These are phyloP conservation scores for Leccinum broughii DNA, from an alignment of 768 basidiomycete species.

Conservation along the genomic window DNA sequence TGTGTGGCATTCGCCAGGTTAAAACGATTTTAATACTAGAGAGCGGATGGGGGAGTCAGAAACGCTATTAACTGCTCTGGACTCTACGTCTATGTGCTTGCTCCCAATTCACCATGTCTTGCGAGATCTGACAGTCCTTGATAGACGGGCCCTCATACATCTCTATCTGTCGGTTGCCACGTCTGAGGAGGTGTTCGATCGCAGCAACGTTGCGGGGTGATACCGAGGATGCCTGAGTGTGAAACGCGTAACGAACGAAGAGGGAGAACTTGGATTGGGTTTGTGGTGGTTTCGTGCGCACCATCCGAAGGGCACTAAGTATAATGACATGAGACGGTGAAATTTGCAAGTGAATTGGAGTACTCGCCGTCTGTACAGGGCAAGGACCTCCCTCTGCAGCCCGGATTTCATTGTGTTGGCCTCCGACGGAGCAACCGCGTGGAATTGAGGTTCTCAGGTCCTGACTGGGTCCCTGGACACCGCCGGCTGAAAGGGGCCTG, in stretches of 20 bases:
- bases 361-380: conserved; percentile 56
- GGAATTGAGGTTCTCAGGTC: conserved; percentile 6
- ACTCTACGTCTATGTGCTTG: conserved; percentile 23
- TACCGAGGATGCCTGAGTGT: conserved; percentile 55
- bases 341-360: background rate
- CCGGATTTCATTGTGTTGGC: conserved; percentile 40
- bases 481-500: conserved; percentile 13
- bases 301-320: conserved; percentile 78
- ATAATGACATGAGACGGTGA: conserved; percentile 5
- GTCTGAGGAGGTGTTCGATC: conserved; percentile 77
- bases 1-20: conserved; percentile 12
- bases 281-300: conserved; percentile 59
- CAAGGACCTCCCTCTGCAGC: conserved; percentile 52
- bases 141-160: conserved; percentile 66
- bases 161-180: conserved; percentile 65
- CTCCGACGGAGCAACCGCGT: background rate
- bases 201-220: conserved; percentile 66
- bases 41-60: background rate
- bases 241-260: conserved; percentile 70
- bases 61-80: conserved; percentile 14
- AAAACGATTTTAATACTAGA: conserved; percentile 3
- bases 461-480: conserved; percentile 20
- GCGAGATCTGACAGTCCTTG: conserved; percentile 73
- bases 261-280: conserved; percentile 66
- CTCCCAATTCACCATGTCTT: conserved; percentile 70